Percentiles rank a stretch among this genome's conserved stretches.
These are phyloP conservation scores for Boletus nobilissimus DNA, from an alignment of 1,284 basidiomycete species.

Conservation along the genomic window DNA sequence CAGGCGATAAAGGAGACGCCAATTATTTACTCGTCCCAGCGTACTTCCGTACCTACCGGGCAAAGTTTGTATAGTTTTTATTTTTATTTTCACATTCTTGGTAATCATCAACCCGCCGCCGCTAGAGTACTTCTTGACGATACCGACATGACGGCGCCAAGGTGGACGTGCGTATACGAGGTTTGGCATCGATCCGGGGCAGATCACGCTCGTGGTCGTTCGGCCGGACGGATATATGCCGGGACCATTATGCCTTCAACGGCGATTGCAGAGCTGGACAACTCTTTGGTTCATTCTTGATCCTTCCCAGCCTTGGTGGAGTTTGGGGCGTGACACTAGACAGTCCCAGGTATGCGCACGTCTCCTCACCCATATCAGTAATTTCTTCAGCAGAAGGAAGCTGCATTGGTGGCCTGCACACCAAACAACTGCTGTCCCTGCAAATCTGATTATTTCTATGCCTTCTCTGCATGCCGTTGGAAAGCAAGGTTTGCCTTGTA, in stretches of 20 bases:
- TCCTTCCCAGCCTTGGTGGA: neutral
- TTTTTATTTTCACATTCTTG: neutral
- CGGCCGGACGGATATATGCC: neutral
- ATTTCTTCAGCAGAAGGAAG: no score
- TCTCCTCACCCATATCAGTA: no score
- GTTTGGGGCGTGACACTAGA: neutral
- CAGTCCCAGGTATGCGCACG: no score
- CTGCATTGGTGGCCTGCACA: no score
- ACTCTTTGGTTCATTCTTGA: conserved; percentile 1
- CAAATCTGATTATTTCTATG: no score
- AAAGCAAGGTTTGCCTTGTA: no score
- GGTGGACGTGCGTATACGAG: neutral
- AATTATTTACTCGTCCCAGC: neutral
- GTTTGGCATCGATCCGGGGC: neutral
- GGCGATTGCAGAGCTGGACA: neutral
- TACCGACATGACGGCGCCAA: neutral
- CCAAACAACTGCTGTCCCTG: no score
- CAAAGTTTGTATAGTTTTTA: neutral
- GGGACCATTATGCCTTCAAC: no score
- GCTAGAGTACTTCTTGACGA: neutral
- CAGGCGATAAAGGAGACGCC: neutral
- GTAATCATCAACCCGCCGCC: neutral
- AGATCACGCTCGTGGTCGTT: neutral
- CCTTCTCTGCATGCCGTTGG: no score
- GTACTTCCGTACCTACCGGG: neutral